Evolutionary conservation across 2,329 filamentous ascomycete genomes (phyloP).

Genomic region (Biscogniauxia marginata): DNA sequence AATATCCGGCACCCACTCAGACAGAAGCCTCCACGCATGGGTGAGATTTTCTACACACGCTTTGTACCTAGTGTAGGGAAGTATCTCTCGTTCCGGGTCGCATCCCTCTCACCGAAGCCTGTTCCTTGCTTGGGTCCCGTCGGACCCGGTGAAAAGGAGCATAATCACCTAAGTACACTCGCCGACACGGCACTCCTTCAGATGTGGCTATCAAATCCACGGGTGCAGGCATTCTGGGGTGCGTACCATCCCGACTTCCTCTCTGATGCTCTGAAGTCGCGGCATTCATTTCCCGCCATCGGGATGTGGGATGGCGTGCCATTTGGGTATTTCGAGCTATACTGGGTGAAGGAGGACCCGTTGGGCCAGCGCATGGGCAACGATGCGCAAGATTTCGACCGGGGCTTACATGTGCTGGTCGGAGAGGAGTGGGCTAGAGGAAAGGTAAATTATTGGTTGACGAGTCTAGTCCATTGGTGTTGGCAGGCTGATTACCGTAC

Average conservation of each 20-base stretch:
- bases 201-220: constrained; percentile 84
- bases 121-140: constrained; percentile 63
- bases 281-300: constrained; percentile 85
- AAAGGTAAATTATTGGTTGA: constrained; percentile 78
- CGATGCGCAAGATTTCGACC: constrained; percentile 74
- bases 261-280: constrained; percentile 58
- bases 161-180: constrained; percentile 41
- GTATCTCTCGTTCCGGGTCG: constrained; percentile 86
- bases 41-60: constrained; percentile 86
- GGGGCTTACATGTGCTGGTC: constrained; percentile 84
- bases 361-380: constrained; percentile 68
- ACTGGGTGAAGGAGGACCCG: constrained; percentile 94
- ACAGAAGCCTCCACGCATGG: constrained; percentile 84
- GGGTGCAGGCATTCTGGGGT: constrained; percentile 85
- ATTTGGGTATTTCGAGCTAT: constrained; percentile 96
- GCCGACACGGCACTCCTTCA: constrained; percentile 65
- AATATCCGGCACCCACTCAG: constrained; percentile 81
- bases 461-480: constrained; percentile 82
- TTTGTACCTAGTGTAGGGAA: constrained; percentile 79
- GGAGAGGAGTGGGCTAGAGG: constrained; percentile 92
- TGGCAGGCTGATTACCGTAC: constrained; percentile 77
- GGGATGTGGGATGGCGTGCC: constrained; percentile 93
- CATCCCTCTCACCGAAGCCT: constrained; percentile 64
- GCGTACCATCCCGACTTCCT: constrained; percentile 66
- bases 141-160: constrained; percentile 39